Evolutionary conservation across 805 yeast species (phyloP), one percentile per base, ranked within the genome.

Genomic region (Saturnispora kantuleensis): DNA sequence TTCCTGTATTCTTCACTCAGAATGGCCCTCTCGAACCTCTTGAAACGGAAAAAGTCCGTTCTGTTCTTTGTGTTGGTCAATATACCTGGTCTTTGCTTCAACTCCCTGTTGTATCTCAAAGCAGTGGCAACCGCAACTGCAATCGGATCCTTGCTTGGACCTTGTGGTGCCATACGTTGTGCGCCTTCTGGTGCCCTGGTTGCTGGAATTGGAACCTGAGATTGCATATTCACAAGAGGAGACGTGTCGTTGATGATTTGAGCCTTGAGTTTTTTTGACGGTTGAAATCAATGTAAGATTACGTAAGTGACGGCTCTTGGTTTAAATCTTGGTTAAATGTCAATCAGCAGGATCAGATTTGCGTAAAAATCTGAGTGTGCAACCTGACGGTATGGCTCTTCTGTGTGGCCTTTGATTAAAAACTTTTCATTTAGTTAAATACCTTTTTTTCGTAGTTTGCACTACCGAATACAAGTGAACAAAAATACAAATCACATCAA

Each of bases 21-120:
- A 46, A 90, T 70, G 1, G 94, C 95, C 52, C 97, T 70, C 11
- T 77, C 66, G 36, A 86, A 82, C 56, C 98, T 76, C 63, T 90
- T 90, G 62, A 71, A 83, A 52, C 95, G 73, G 73, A 90, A 93
- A 62, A 93, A 88, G 47, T 86, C 95, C 31, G 77, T 73, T 39
- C 78, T 79, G 50, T 75, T 75, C 45, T 82, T 79, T 54, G 81
- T 80, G 44, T 81, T 67, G n/a, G 81, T 62, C 11, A 45, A 40
- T 35, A 61, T 50, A 11, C 97, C 97, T 49, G 76, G 74, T 55
- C 98, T 77, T 63, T 81, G 84, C 58, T 90, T 93, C 50, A 90
- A 69, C n/a, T 66, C 63, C 31, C 67, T 59, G 61, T 84, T 74
- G 53, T 77, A 75, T 48, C 90, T 78, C 50, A 89, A 68, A 50